A percentile compares a stretch with the other conserved stretches of the same genome.
These are phyloP conservation scores for Capsella rubella DNA, from an alignment of 441 rosid genomes.

Conservation along the genomic window DNA sequence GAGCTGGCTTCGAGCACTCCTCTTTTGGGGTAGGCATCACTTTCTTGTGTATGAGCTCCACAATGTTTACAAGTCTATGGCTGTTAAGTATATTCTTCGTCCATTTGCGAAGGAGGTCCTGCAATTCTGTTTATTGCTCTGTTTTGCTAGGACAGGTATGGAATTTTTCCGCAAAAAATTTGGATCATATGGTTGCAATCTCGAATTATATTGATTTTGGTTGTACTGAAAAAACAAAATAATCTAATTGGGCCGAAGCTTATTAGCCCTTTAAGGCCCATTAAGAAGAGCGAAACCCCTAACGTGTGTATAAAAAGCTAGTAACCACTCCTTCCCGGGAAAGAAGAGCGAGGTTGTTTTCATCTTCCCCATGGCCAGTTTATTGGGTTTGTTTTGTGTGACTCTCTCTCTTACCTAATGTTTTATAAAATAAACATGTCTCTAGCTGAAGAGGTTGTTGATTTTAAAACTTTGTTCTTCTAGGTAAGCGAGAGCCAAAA, in stretches of 20 bases:
- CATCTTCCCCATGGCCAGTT: background rate
- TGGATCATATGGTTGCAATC: no score
- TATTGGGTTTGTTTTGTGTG: background rate
- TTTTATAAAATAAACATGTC: background rate
- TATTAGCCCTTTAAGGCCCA: background rate
- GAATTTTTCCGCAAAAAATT: background rate
- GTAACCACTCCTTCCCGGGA: background rate
- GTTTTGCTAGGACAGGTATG: constrained; percentile 90
- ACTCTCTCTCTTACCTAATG: background rate
- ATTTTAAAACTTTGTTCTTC: background rate
- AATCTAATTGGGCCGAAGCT: background rate
- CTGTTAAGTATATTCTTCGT: constrained; percentile 66
- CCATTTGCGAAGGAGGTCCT: constrained; percentile 89
- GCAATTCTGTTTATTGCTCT: constrained; percentile 84
- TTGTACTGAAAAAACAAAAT: background rate
- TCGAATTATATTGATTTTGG: no score
- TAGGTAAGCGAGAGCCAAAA: constrained; percentile 3
- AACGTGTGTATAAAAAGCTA: background rate
- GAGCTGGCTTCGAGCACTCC: constrained; percentile 66
- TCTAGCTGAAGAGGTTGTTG: background rate
- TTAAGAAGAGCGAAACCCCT: background rate
- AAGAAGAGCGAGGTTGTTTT: background rate
- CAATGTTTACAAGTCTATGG: constrained; percentile 80
- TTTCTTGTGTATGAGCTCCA: constrained; percentile 68
- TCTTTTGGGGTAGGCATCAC: constrained; percentile 61